Conservation (phyloP, 805 yeast genomes). For the Candida xyloterini region DNA sequence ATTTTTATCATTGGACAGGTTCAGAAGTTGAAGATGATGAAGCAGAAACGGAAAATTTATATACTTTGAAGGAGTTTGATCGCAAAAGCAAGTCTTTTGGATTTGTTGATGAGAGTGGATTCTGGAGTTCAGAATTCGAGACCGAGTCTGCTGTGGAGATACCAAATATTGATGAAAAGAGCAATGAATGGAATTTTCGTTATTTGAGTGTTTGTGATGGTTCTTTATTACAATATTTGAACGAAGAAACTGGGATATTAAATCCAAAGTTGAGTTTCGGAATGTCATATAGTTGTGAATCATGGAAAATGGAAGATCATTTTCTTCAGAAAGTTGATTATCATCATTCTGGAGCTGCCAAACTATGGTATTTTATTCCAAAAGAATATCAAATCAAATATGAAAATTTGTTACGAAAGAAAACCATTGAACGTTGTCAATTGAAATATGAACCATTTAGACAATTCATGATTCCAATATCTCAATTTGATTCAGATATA, state of each 20-base stretch:
- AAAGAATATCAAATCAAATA: conserved; percentile 51
- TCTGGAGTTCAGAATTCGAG: conserved; percentile 37
- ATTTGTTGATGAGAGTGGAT: conserved; percentile 42
- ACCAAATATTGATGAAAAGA: conserved; percentile 7
- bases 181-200: conserved; percentile 55
- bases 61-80: conserved; percentile 54
- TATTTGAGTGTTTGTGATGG: conserved; percentile 49
- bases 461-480: conserved; percentile 19
- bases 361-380: conserved; percentile 62
- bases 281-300: conserved; percentile 50
- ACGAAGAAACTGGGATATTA: conserved; percentile 41
- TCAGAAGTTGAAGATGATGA: conserved; percentile 37
- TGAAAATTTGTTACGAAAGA: conserved; percentile 38
- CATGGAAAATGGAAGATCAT: conserved; percentile 63
- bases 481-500: conserved; percentile 39
- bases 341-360: conserved; percentile 52
- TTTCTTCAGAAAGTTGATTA: conserved; percentile 52
- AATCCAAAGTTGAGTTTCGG: conserved; percentile 48
- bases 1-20: conserved; percentile 45
- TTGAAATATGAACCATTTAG: conserved; percentile 32
- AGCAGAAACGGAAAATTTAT: conserved; percentile 30
- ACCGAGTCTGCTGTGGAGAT: conserved; percentile 33
- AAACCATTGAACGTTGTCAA: conserved; percentile 9
- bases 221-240: conserved; percentile 46
- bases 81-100: conserved; percentile 44